Evolutionary conservation across 2,329 filamentous ascomycete genomes (phyloP).

Genomic region (Macrophomina phaseolina): DNA sequence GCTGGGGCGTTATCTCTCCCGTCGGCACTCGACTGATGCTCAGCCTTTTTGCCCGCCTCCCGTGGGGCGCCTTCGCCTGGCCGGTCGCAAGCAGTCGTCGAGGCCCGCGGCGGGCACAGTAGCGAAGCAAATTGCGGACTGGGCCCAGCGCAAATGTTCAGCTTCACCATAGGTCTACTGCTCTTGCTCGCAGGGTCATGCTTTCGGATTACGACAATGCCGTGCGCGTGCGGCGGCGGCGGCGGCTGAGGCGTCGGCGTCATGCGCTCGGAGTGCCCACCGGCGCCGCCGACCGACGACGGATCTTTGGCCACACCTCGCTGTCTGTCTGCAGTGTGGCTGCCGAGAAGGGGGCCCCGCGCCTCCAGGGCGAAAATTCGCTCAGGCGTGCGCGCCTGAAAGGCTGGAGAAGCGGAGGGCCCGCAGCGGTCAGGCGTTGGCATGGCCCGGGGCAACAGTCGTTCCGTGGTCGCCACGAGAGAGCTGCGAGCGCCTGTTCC

Average conservation of each 20-base stretch:
- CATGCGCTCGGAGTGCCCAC: slow-evolving; percentile 2
- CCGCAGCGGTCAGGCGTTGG: slow-evolving; percentile 10
- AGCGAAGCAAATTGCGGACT: no score
- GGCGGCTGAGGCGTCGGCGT: slow-evolving; percentile 10
- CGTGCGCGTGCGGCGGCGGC: not conserved
- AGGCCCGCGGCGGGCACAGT: no score
- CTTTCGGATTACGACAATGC: no score
- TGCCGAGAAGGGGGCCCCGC: slow-evolving; percentile 7
- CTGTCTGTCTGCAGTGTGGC: not conserved
- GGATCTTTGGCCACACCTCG: not conserved
- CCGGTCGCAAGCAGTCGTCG: slow-evolving; percentile 2
- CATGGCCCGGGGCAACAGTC: not conserved
- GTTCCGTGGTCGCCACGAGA: not conserved
- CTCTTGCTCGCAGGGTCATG: no score
- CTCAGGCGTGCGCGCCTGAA: slow-evolving; percentile 1
- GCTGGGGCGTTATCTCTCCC: slow-evolving; percentile 7
- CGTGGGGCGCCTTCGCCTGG: not conserved
- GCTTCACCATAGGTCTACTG: no score
- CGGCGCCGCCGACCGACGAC: not conserved
- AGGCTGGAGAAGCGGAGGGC: not conserved
- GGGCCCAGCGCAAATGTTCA: no score
- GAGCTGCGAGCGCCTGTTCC: slow-evolving; percentile 11
- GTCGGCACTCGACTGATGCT: slow-evolving; percentile 3
- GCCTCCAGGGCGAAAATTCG: slow-evolving; percentile 6
- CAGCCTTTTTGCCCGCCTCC: slow-evolving; percentile 1